Conservation (phyloP, 495 filamentous ascomycete species). For the Penicillium egyptiacum region DNA sequence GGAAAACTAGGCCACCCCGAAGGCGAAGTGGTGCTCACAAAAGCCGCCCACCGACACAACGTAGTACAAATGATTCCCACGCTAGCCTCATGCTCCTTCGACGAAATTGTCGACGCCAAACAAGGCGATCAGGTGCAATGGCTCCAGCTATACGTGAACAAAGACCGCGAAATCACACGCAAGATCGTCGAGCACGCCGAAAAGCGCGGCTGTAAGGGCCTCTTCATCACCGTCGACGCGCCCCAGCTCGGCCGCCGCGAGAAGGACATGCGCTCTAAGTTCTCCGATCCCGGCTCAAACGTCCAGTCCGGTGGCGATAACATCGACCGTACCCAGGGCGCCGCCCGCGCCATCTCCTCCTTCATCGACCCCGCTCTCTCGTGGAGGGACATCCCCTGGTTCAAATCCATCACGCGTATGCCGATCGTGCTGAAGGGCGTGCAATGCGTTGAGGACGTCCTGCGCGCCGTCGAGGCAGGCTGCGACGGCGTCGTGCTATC, state of each 20-base stretch:
- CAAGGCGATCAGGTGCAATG: slow-evolving; percentile 85
- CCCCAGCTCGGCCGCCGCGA: slow-evolving; percentile 93
- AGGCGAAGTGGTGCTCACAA: slow-evolving; percentile 87
- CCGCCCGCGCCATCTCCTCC: slow-evolving; percentile 84
- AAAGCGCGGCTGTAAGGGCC: slow-evolving; percentile 84
- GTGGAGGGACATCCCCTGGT: slow-evolving; percentile 97
- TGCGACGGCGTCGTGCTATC: slow-evolving; percentile 93
- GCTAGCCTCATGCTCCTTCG: slow-evolving; percentile 95
- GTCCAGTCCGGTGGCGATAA: slow-evolving; percentile 68
- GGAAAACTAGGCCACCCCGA: slow-evolving; percentile 89
- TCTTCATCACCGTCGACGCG: slow-evolving; percentile 98
- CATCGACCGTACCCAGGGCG: slow-evolving; percentile 86
- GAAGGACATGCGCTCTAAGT: slow-evolving; percentile 94
- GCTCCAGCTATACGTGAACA: slow-evolving; percentile 98
- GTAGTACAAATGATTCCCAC: slow-evolving; percentile 98
- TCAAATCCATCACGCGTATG: slow-evolving; percentile 89
- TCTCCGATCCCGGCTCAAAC: slow-evolving; percentile 78
- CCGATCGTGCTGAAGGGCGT: slow-evolving; percentile 97
- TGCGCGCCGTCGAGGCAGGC: slow-evolving; percentile 77
- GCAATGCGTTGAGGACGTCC: slow-evolving; percentile 91
- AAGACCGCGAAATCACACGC: slow-evolving; percentile 87
- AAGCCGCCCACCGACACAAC: slow-evolving; percentile 78
- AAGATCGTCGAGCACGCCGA: slow-evolving; percentile 91
- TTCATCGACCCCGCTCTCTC: slow-evolving; percentile 92
- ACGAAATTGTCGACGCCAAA: slow-evolving; percentile 89